Evolutionary conservation across 23 red algal genomes (phyloP).

Genomic region (Cyanidioschyzon merolae): DNA sequence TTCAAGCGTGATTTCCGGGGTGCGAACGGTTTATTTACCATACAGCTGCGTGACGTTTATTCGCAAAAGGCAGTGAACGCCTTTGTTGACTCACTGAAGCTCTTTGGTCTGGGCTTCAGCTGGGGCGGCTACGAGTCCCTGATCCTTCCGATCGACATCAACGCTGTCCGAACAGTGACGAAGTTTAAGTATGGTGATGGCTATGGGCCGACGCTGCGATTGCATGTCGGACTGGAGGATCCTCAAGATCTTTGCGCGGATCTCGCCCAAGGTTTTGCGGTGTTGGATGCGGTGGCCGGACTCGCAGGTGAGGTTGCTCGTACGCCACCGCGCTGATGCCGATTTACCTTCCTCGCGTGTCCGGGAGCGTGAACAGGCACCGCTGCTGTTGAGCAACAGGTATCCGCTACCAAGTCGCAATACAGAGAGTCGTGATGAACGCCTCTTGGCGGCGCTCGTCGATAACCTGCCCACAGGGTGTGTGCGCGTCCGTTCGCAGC

Average conservation of each 20-base stretch:
- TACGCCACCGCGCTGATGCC: not conserved
- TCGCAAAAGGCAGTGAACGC: constrained; percentile 55
- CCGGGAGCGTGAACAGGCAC: no score
- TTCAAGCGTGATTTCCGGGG: constrained; percentile 81
- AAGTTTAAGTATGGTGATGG: constrained; percentile 64
- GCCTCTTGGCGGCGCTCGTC: no score
- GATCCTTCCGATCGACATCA: constrained; percentile 65
- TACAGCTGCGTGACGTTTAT: constrained; percentile 59
- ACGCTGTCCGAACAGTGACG: constrained; percentile 48
- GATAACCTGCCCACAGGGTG: no score
- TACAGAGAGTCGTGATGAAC: no score
- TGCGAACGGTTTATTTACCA: constrained; percentile 60
- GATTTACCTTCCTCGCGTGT: not conserved
- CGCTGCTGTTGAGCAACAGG: no score
- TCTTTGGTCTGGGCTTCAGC: constrained; percentile 62
- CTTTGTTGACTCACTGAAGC: constrained; percentile 65
- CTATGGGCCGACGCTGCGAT: constrained; percentile 62
- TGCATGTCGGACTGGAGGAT: constrained; percentile 77
- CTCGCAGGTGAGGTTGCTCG: not conserved
- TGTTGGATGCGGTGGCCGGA: constrained; percentile 23
- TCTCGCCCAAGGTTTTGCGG: constrained; percentile 57
- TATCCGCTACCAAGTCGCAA: no score
- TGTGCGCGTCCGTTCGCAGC: no score
- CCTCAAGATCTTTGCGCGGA: constrained; percentile 62
- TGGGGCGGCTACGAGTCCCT: constrained; percentile 96